phyloP scores from a whole-genome alignment of 1,284 basidiomycete genomes.

The Heterobasidion parviporum region DNA sequence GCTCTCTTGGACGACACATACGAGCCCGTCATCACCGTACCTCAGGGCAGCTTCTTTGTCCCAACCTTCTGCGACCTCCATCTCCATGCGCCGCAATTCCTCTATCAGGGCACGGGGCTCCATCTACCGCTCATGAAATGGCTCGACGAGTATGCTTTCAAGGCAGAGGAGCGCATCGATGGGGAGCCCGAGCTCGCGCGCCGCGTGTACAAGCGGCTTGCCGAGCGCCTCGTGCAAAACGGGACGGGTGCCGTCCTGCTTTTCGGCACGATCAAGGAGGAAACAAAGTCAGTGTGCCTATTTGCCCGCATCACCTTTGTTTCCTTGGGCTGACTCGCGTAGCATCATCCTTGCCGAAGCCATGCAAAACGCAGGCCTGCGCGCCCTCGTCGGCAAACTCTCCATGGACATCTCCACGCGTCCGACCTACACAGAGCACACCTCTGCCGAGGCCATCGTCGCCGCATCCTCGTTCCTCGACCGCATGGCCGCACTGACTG shows the following conservation, averaged over 20 bases:
- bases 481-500: conserved; percentile 33
- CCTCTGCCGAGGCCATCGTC: conserved; percentile 37
- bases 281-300: conserved; percentile 57
- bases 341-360: conserved; percentile 69
- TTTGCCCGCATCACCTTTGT: neutral
- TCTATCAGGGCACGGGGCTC: conserved; percentile 79
- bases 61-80: conserved; percentile 79
- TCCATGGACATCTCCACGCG: conserved; percentile 79
- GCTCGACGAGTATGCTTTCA: conserved; percentile 71
- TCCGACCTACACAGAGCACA: conserved; percentile 61
- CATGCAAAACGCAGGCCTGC: conserved; percentile 64
- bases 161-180: conserved; percentile 72
- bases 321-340: neutral
- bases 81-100: conserved; percentile 76
- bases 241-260: conserved; percentile 72
- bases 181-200: conserved; percentile 48
- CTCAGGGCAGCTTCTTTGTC: conserved; percentile 55
- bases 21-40: conserved; percentile 24
- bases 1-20: conserved; percentile 14
- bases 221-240: conserved; percentile 51
- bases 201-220: conserved; percentile 60
- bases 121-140: conserved; percentile 80
- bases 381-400: conserved; percentile 77
- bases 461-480: conserved; percentile 51
- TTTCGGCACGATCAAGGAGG: conserved; percentile 74